Conservation (phyloP, 1,284 basidiomycete genomes). For the Malassezia globosa region DNA sequence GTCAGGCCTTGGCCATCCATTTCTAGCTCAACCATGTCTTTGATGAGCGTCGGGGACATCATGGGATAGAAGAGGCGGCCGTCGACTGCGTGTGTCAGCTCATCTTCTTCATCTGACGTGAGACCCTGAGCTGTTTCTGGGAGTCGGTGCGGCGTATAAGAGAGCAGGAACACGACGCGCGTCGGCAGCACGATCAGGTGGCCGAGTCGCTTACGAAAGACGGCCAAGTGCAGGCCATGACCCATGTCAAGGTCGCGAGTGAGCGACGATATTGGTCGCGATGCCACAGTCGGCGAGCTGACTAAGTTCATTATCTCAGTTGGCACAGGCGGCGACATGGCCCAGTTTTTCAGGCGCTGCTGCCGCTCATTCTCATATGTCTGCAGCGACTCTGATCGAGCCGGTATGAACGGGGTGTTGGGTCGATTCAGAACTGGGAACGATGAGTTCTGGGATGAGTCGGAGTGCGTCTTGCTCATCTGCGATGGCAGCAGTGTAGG, state of each 20-base stretch:
- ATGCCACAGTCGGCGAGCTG: neutral
- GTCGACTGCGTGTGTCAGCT: conserved; percentile 5
- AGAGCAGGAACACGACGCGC: conserved; percentile 13
- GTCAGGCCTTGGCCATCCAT: neutral
- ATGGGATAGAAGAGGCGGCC: conserved; percentile 13
- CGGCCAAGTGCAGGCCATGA: conserved; percentile 12
- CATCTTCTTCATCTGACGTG: neutral
- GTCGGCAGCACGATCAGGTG: conserved; percentile 15
- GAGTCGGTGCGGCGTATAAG: conserved; percentile 5
- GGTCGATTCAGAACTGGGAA: too few relatives aligned
- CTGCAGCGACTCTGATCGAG: neutral
- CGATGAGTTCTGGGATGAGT: too few relatives aligned
- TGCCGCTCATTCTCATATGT: neutral
- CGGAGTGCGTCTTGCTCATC: too few relatives aligned
- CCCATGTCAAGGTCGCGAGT: too few relatives aligned
- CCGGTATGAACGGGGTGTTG: neutral
- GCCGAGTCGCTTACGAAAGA: conserved; percentile 15
- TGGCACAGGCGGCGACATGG: neutral
- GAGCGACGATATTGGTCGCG: neutral
- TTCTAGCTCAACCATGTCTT: conserved; percentile 6
- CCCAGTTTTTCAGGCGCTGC: neutral
- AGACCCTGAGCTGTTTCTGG: neutral
- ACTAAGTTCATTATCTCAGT: neutral
- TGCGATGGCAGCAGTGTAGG: too few relatives aligned
- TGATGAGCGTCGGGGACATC: neutral